Evolutionary conservation across 2,329 filamentous ascomycete genomes (phyloP).

Genomic region (Aspergillus proliferans): DNA sequence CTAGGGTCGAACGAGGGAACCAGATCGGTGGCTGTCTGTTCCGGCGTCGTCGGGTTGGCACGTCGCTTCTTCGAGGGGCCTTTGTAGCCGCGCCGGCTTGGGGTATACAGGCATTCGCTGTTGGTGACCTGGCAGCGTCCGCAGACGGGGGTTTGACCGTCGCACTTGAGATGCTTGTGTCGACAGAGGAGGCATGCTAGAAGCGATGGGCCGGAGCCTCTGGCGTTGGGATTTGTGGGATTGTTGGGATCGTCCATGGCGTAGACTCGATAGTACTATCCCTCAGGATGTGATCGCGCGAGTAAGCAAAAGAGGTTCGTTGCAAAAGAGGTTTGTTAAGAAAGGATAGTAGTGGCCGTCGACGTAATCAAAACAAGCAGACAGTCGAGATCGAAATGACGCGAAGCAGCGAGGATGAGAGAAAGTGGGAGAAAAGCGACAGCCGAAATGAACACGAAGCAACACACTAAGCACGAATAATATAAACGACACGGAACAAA

Average conservation of each 20-base stretch:
- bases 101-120: constrained; percentile 63
- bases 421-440: too few species aligned
- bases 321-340: too few species aligned
- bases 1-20: constrained; percentile 19
- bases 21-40: constrained; percentile 47
- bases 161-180: constrained; percentile 67
- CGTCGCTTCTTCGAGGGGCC: constrained; percentile 52
- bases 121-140: constrained; percentile 57
- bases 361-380: too few species aligned
- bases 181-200: constrained; percentile 46
- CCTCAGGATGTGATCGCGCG: too few species aligned
- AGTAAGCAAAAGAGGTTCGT: too few species aligned
- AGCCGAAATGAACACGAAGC: too few species aligned
- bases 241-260: constrained; percentile 22
- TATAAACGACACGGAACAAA: too few species aligned
- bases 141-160: constrained; percentile 61
- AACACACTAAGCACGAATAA: too few species aligned
- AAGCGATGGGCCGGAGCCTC: constrained; percentile 30
- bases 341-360: too few species aligned
- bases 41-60: constrained; percentile 26
- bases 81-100: constrained; percentile 69
- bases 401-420: too few species aligned
- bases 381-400: too few species aligned
- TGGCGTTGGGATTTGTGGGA: constrained; percentile 11
- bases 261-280: neutral